Evolutionary conservation across 768 basidiomycete species (phyloP), one percentile per base, ranked within the genome.

Genomic region (Mrakia hoshinonis): DNA sequence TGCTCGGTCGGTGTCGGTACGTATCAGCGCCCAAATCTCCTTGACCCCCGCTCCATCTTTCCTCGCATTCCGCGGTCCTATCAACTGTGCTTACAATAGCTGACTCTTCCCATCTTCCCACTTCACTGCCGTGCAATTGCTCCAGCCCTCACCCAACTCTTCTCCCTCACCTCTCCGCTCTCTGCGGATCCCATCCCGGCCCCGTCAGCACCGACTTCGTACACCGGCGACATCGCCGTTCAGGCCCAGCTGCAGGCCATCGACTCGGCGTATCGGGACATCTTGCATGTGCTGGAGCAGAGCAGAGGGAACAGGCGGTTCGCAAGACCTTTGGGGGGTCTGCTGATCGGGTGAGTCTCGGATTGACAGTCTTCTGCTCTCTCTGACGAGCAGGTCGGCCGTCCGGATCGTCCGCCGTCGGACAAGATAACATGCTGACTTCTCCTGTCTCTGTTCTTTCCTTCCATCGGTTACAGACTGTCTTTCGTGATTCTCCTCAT

Each of bases 121-220:
- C 29, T 1, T 58, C 18, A n/a, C 7, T 43, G 3, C 6, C 18
- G 24, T 13, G 12, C 15, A 24, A 3, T 18, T 13, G 1, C 24
- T 31, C n/a, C 55, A 68, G 54, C 65, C 12, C 54, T 76, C 54
- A 75, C 75, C 0, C 76, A 76, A 64, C 74, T 76, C 26, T 74
- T 75, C 49, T 68, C 73, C 52, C 73, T 76, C 48, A 65, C 74
- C 58, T 68, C 74, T 24, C 54, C 63, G 1, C n/a, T 51, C 38
- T 24, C 65, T 9, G 34, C 43, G 2, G 65, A 66, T 10, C 31
- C 36, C 22, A 34, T 70, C 48, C 55, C 69, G 24, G 9, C 39
- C 11, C 46, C 38, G 29, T 15, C 61, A 15, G 15, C 63, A 29
- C 13, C 1, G 18, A 29, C 54, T 26, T 22, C 52, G 39, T 18